Percentiles rank a stretch among this genome's conserved stretches.
These are phyloP conservation scores for Eucalyptus paniculata DNA, from an alignment of 345 rosid species.

Conservation along the genomic window DNA sequence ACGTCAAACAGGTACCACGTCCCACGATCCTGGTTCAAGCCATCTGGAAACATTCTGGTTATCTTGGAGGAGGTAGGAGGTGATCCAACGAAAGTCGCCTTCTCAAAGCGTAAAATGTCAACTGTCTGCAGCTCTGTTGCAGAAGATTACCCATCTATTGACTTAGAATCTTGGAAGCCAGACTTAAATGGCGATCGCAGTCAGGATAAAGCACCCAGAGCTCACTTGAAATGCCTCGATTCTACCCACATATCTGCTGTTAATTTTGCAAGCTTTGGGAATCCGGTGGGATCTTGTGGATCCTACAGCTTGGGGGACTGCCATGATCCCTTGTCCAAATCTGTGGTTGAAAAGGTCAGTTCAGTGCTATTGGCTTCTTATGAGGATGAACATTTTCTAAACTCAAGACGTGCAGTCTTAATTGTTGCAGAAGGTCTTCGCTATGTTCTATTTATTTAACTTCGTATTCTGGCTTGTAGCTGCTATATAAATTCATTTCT, in stretches of 20 bases:
- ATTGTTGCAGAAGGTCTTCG: not conserved
- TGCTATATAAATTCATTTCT: not conserved
- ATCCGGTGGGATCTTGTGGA: constrained; percentile 45
- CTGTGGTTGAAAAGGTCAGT: constrained; percentile 34
- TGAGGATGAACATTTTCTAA: not conserved
- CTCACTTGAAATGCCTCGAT: constrained; percentile 30
- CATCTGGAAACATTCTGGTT: constrained; percentile 72
- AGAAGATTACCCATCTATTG: constrained; percentile 26
- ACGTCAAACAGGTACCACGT: constrained; percentile 65
- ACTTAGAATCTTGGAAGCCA: not conserved
- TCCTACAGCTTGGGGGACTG: constrained; percentile 37
- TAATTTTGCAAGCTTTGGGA: constrained; percentile 56
- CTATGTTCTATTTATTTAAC: not conserved
- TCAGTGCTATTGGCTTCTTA: not conserved
- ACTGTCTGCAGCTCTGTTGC: constrained; percentile 16
- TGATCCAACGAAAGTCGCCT: constrained; percentile 52
- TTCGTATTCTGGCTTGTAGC: not conserved
- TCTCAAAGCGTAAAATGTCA: constrained; percentile 47
- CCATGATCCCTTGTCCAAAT: constrained; percentile 33
- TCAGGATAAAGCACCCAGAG: not conserved
- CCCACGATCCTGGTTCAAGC: constrained; percentile 93
- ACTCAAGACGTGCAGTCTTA: not conserved
- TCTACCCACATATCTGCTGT: constrained; percentile 14
- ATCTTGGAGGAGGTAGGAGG: constrained; percentile 91
- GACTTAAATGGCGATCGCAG: not conserved